Percentiles rank a stretch among this genome's conserved stretches.
These are phyloP conservation scores for Closterium sp. DNA, from an alignment of 139 green algal genomes.

Conservation along the genomic window DNA sequence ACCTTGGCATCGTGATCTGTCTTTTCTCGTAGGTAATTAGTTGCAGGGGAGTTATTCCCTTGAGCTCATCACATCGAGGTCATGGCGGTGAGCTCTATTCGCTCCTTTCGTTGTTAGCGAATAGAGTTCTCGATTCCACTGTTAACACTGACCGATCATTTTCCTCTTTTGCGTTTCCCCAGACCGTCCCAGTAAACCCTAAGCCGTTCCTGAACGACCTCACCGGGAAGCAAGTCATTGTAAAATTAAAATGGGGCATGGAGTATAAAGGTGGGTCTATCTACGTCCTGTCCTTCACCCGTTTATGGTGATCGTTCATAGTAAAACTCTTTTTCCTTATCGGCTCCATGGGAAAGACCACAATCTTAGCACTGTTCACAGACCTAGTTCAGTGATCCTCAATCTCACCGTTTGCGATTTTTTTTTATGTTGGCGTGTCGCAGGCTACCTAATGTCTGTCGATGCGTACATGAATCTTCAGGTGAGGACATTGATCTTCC, in stretches of 20 bases:
- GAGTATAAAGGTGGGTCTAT: constrained; percentile 88
- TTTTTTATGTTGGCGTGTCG: constrained; percentile 1
- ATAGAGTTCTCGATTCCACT: no score
- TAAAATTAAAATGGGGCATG: constrained; percentile 99
- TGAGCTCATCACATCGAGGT: not conserved
- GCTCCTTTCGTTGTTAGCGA: not conserved
- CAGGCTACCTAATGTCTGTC: constrained; percentile 84
- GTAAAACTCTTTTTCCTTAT: no score
- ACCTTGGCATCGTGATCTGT: not conserved
- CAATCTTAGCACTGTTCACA: no score
- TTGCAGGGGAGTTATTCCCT: not conserved
- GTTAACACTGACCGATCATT: no score
- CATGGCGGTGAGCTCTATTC: not conserved
- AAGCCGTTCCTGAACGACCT: constrained; percentile 96
- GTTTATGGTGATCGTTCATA: no score
- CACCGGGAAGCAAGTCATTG: constrained; percentile 90
- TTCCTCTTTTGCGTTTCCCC: not conserved
- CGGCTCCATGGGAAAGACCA: no score
- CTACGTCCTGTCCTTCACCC: no score
- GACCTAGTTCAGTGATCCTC: not conserved
- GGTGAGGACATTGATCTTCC: no score
- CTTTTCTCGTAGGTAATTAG: not conserved
- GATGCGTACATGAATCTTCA: constrained; percentile 93
- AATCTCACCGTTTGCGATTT: no score
- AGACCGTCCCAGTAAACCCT: constrained; percentile 85